These are phyloP conservation scores for Zymoseptoria ardabiliae DNA, from an alignment of 2,329 filamentous ascomycete genomes.

Conservation along the genomic window DNA sequence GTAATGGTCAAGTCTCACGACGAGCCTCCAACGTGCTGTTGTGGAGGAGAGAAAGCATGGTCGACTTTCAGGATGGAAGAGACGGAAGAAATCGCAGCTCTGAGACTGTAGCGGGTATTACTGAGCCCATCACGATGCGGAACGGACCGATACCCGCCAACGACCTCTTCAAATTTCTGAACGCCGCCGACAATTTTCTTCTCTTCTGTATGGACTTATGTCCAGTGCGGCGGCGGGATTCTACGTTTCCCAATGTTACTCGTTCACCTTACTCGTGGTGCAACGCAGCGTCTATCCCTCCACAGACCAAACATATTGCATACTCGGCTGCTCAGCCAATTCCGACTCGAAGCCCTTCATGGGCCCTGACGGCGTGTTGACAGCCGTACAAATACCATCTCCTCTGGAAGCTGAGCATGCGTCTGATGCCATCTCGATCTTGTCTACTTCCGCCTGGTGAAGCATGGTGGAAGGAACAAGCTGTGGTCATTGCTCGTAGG, in stretches of 20 bases:
- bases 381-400: slow-evolving; percentile 22
- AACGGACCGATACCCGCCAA: not conserved
- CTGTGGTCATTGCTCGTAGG: not conserved
- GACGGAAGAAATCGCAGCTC: not conserved
- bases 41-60: not conserved
- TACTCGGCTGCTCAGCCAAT: slow-evolving; percentile 23
- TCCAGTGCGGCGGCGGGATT: slow-evolving; percentile 9
- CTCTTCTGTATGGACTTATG: slow-evolving; percentile 2
- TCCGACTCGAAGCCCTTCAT: slow-evolving; percentile 27
- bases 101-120: not conserved
- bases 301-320: slow-evolving; percentile 32
- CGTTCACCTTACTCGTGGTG: slow-evolving; percentile 19
- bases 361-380: slow-evolving; percentile 31
- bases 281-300: slow-evolving; percentile 28
- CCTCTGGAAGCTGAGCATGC: not conserved
- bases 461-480: not conserved
- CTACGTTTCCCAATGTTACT: slow-evolving; percentile 12
- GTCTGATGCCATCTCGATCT: not conserved
- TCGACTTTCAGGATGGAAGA: not conserved
- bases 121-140: not conserved
- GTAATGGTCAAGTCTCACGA: no score
- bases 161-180: not conserved
- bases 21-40: not conserved
- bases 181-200: not conserved
- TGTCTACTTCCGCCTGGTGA: not conserved